phyloP scores from a whole-genome alignment of 257 asterid species.

The Asclepias syriaca region DNA sequence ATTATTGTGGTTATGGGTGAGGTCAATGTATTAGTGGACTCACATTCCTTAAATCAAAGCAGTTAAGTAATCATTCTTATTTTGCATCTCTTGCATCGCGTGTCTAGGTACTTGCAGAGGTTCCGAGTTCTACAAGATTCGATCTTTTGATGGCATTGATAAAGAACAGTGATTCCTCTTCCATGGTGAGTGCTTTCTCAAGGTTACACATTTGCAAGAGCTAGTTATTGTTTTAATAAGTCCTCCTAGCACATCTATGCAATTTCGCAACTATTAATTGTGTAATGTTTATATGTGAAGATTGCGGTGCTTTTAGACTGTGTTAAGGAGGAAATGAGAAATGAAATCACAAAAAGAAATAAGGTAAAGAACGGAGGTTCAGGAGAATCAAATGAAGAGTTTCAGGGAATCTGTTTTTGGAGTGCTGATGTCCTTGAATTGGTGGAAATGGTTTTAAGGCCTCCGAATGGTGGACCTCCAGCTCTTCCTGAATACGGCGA shows the following conservation, averaged over 20 bases:
- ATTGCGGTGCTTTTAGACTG: constrained; percentile 68
- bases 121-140: constrained; percentile 60
- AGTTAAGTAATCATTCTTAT: background rate
- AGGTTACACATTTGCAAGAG: constrained; percentile 15
- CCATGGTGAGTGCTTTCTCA: constrained; percentile 57
- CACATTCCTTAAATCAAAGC: background rate
- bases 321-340: constrained; percentile 62
- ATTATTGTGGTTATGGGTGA: background rate
- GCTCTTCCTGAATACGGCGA: constrained; percentile 77
- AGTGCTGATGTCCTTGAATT: constrained; percentile 56
- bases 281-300: constrained; percentile 30
- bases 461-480: constrained; percentile 91
- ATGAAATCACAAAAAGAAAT: constrained; percentile 33
- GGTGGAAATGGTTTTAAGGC: constrained; percentile 68
- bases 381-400: constrained; percentile 17
- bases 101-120: constrained; percentile 68
- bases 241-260: background rate
- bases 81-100: constrained; percentile 17
- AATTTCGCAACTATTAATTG: background rate
- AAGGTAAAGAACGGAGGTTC: constrained; percentile 20
- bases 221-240: no score
- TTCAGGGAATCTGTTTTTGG: constrained; percentile 47
- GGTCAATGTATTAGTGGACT: no score
- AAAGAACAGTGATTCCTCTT: constrained; percentile 59
- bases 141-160: constrained; percentile 70